These are phyloP conservation scores for Psilocybe subaeruginosa DNA, from an alignment of 768 basidiomycete species.

Conservation along the genomic window DNA sequence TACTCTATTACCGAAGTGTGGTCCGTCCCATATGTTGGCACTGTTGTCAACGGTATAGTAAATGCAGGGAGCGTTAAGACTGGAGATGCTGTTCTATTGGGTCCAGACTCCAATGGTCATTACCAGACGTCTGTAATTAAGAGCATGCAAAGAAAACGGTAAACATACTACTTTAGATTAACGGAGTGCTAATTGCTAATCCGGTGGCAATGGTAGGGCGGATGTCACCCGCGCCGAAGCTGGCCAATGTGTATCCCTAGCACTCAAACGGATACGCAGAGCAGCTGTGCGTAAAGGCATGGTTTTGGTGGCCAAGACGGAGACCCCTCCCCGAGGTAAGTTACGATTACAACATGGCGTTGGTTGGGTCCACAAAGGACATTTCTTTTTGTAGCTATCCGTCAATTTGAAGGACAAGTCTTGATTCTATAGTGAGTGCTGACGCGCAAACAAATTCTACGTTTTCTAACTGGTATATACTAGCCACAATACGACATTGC, in stretches of 20 bases:
- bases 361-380: neutral
- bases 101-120: slow-evolving; percentile 92
- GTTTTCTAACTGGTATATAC: slow-evolving; percentile 8
- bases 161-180: slow-evolving; percentile 17
- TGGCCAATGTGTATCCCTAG: slow-evolving; percentile 93
- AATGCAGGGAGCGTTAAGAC: slow-evolving; percentile 75
- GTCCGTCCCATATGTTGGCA: slow-evolving; percentile 87
- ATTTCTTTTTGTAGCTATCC: slow-evolving; percentile 53
- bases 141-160: slow-evolving; percentile 95
- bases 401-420: slow-evolving; percentile 91
- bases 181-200: slow-evolving; percentile 1
- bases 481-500: slow-evolving; percentile 91
- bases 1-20: slow-evolving; percentile 87
- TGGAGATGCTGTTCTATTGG: slow-evolving; percentile 83
- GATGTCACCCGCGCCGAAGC: slow-evolving; percentile 87
- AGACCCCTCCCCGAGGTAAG: slow-evolving; percentile 74
- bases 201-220: slow-evolving; percentile 47
- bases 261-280: slow-evolving; percentile 85
- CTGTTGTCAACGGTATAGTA: slow-evolving; percentile 84
- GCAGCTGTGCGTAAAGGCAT: slow-evolving; percentile 90
- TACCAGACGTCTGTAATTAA: slow-evolving; percentile 81
- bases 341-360: neutral
- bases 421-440: slow-evolving; percentile 83
- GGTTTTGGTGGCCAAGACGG: slow-evolving; percentile 85
- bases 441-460: neutral